Evolutionary conservation across 176 grass and related monocot species (phyloP), one percentile per base, ranked within the genome.

Genomic region (Hsuehochloa calcarea): DNA sequence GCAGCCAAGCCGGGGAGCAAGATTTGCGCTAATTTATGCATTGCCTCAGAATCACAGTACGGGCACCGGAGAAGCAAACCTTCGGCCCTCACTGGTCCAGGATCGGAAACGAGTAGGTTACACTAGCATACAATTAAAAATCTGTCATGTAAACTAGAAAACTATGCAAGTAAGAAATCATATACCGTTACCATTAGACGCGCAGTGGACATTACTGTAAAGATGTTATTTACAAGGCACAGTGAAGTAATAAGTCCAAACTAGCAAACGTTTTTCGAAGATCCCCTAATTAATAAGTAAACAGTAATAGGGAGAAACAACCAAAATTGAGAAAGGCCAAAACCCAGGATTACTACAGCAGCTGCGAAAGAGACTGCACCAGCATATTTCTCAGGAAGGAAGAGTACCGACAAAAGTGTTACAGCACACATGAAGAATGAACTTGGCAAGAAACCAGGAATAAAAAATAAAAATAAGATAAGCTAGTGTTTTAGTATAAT

Each of bases 401-500:
- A 98, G 19, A 93, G 83, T 64, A 89, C 93, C 46, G 96, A 95
- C 0, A 89, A 91, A 83, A 98, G 91, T 78, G 93, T 98, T 56
- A 98, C 89, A 81, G 91, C 89, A 80, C 95, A 98, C 96, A 95
- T 98, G 74, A 89, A 98, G 78, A 98, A 98, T 68, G 91, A 95
- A 89, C 96, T 95, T 73, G 96, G 96, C 71, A 98, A 86, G 87
- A 98, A 95, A 87, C 96, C 96, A 95, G 89, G 6, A 74, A 81
- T 41, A 29, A 29, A 29, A 29, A 29, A 29, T 11, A 86, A 51
- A 9, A 10, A 80, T 27, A 72, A 62, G 68, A 83, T 68, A 82
- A 75, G n/a, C 22, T 78, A 74, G 44, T 5, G 14, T 6, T 14
- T 56, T 23, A 64, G 56, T 65, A 41, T 25, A 75, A 69, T 31